These are phyloP conservation scores for Rhodomyrtus tomentosa DNA, from an alignment of 345 rosid species.

Conservation along the genomic window DNA sequence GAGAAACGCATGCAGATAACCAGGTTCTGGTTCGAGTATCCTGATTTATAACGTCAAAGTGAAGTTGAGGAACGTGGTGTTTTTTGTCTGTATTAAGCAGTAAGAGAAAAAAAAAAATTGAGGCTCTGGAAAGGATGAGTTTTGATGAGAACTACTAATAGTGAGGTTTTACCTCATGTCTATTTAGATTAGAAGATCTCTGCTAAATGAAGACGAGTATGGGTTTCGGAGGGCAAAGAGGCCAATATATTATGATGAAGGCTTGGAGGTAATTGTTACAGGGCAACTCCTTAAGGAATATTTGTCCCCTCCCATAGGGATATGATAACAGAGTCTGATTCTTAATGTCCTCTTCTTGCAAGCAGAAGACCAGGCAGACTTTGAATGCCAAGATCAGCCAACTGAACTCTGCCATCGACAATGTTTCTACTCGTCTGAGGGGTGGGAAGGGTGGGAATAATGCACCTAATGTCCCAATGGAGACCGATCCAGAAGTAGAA, in stretches of 20 bases:
- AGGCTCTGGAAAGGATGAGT: not conserved
- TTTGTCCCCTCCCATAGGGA: not conserved
- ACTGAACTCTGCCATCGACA: slow-evolving; percentile 87
- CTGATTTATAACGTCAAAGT: not conserved
- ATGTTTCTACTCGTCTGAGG: slow-evolving; percentile 75
- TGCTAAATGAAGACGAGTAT: slow-evolving; percentile 70
- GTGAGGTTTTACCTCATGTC: not conserved
- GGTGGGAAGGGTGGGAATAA: slow-evolving; percentile 69
- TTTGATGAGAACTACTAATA: not conserved
- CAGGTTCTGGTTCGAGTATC: not conserved
- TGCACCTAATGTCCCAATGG: slow-evolving; percentile 19
- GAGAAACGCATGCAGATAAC: not conserved
- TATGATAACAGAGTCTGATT: not conserved
- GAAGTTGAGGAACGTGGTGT: not conserved
- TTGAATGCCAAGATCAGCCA: slow-evolving; percentile 77
- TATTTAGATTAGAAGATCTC: slow-evolving; percentile 61
- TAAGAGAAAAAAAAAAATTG: not conserved
- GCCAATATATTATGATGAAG: slow-evolving; percentile 78
- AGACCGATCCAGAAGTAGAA: slow-evolving; percentile 61
- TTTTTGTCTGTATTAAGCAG: not conserved
- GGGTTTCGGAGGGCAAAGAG: slow-evolving; percentile 64
- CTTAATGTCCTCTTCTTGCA: not conserved
- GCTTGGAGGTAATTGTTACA: slow-evolving; percentile 47
- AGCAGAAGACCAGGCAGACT: slow-evolving; percentile 81
- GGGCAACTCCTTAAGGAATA: not conserved